These are phyloP conservation scores for Rhytidiadelphus loreus DNA, from an alignment of 225 moss, liverwort and hornwort species.

Conservation along the genomic window DNA sequence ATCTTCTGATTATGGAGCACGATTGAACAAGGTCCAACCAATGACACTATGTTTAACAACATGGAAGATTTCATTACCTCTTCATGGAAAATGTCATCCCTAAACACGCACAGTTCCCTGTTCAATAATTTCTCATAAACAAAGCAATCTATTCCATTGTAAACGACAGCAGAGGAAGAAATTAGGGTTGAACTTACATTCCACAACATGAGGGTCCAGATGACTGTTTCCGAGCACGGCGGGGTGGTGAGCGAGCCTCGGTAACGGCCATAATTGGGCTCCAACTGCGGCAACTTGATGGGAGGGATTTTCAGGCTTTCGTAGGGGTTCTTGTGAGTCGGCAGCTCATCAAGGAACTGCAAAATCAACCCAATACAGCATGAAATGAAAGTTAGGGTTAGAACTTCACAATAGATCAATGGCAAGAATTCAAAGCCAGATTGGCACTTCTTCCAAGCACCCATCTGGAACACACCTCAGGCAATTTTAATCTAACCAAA, in stretches of 20 bases:
- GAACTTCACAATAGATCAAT: not conserved
- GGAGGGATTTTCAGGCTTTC: not conserved
- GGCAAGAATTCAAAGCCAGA: not conserved
- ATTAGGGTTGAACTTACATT: slow-evolving; percentile 14
- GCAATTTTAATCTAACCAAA: too few relatives aligned
- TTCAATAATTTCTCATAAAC: not conserved
- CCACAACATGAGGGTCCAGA: slow-evolving; percentile 64
- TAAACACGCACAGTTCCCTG: not conserved
- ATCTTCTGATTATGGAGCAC: not conserved
- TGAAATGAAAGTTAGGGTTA: not conserved
- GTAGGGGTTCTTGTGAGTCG: not conserved
- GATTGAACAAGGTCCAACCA: not conserved
- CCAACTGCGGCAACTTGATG: slow-evolving; percentile 15
- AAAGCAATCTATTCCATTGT: not conserved
- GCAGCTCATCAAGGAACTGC: slow-evolving; percentile 25
- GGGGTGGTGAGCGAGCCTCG: slow-evolving; percentile 76
- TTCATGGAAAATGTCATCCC: not conserved
- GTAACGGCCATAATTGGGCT: slow-evolving; percentile 63
- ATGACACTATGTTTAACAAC: not conserved
- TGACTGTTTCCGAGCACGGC: slow-evolving; percentile 67
- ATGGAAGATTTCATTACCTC: not conserved
- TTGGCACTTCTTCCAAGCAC: not conserved
- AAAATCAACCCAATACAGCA: not conserved
- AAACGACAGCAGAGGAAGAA: too few relatives aligned
- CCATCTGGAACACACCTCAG: not conserved